Evolutionary conservation across 805 yeast genomes (phyloP), one percentile per base, ranked within the genome.

Genomic region (Scheffersomyces coipomensis): DNA sequence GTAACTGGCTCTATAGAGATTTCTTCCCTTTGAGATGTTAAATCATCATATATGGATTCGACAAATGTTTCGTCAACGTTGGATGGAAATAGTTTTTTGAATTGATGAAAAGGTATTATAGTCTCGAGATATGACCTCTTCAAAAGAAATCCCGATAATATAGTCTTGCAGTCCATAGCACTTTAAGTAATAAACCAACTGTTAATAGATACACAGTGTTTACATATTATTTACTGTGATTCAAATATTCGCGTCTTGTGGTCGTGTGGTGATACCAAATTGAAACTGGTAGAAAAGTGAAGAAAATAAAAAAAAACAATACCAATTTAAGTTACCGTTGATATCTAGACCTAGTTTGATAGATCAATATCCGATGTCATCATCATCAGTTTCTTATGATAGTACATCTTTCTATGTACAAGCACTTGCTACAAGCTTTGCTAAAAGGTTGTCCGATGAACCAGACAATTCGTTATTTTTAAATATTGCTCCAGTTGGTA

Each of bases 351-450:
- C 9, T n/a, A n/a, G n/a, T n/a, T n/a, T n/a, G n/a, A n/a, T 21
- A 21, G 23, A 21, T 21, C 23, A 21, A 21, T n/a, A n/a, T 21
- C 23, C 23, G 23, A 21, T 24, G 12, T 7, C 19, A 12, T 9
- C 34, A 7, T 33, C 35, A 8, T 19, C 39, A 4, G 24, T 44
- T 10, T 31, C 45, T 12, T 42, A 19, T 21, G 48, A 45, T n/a
- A 29, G 29, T 7, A 24, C 35, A 3, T 37, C 41, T 10, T 39
- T 37, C 25, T 39, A 37, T 19, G 43, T 45, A 11, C 97, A 89
- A 67, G 96, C 91, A 0, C 69, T 85, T 40, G 71, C 88, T 16
- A 83, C 95, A 1, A 84, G 90, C 22, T 77, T 87, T 48, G 73
- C 80, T 29, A 78, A 85, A 38, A 69, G 97, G 46, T 71, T 88